Evolutionary conservation across 495 filamentous ascomycete genomes (phyloP).

Genomic region (Hyaloscypha variabilis): DNA sequence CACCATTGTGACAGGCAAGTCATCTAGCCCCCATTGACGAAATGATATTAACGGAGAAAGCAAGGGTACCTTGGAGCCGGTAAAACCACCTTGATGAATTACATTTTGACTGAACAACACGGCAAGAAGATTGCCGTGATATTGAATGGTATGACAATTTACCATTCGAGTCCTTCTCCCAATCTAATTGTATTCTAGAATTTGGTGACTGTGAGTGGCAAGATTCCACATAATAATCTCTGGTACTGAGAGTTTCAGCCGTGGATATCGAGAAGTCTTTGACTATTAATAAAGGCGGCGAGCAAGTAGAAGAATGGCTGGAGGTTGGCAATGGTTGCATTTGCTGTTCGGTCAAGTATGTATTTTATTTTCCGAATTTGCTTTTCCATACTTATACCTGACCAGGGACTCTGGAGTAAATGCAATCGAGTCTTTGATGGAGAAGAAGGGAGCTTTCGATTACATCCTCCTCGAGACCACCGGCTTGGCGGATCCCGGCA

Average conservation of each 20-base stretch:
- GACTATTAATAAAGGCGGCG: constrained; percentile 81
- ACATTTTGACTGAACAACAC: constrained; percentile 90
- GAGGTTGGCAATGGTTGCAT: constrained; percentile 97
- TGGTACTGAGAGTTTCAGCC: constrained; percentile 48
- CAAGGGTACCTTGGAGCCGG: constrained; percentile 85
- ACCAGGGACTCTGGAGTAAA: constrained; percentile 86
- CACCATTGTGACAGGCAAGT: constrained; percentile 86
- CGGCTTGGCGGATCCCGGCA: constrained; percentile 92
- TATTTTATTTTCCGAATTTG: not conserved
- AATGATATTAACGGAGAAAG: constrained; percentile 10
- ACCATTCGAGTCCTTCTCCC: not conserved
- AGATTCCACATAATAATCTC: not conserved
- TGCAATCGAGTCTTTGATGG: constrained; percentile 96
- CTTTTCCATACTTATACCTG: constrained; percentile 11
- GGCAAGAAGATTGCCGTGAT: constrained; percentile 98
- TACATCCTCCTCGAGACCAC: constrained; percentile 98
- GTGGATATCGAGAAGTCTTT: constrained; percentile 93
- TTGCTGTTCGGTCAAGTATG: constrained; percentile 95
- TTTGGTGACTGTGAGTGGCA: constrained; percentile 84
- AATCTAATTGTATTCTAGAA: constrained; percentile 51
- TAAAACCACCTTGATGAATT: constrained; percentile 94
- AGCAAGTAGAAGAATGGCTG: constrained; percentile 92
- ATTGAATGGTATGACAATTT: constrained; percentile 68
- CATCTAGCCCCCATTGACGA: not conserved
- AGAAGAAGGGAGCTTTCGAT: constrained; percentile 89